These are phyloP conservation scores for Babesia ovata DNA, from an alignment of 169 alveolate species.

Conservation along the genomic window DNA sequence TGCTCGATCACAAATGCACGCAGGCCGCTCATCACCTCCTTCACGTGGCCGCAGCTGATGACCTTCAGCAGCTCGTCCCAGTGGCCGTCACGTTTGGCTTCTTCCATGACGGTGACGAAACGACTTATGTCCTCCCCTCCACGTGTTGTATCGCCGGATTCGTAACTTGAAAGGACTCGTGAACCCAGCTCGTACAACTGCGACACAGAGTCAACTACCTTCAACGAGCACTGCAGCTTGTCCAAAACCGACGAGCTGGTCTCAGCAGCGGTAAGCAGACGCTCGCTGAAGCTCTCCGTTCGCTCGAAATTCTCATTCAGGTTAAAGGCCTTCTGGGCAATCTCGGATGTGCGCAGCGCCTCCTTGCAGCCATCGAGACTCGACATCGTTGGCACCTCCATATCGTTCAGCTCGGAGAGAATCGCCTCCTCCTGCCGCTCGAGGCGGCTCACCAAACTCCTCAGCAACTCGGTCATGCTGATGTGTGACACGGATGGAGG, in stretches of 20 bases:
- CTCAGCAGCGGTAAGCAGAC: slow-evolving; percentile 40
- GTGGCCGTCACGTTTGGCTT: slow-evolving; percentile 49
- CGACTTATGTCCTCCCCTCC: slow-evolving; percentile 14
- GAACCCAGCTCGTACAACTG: slow-evolving; percentile 49
- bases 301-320: slow-evolving; percentile 31
- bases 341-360: slow-evolving; percentile 4
- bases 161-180: slow-evolving; percentile 18
- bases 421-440: slow-evolving; percentile 31
- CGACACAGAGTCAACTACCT: slow-evolving; percentile 40
- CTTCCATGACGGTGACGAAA: slow-evolving; percentile 37
- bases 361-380: slow-evolving; percentile 18
- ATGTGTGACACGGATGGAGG: neutral
- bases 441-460: slow-evolving; percentile 18
- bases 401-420: slow-evolving; percentile 19
- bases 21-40: slow-evolving; percentile 43
- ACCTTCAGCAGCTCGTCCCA: slow-evolving; percentile 60
- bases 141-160: neutral
- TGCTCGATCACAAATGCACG: slow-evolving; percentile 30
- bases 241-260: slow-evolving; percentile 29
- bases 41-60: slow-evolving; percentile 43
- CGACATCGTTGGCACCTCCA: slow-evolving; percentile 35
- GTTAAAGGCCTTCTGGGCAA: slow-evolving; percentile 9
- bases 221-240: slow-evolving; percentile 40
- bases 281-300: slow-evolving; percentile 36
- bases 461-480: slow-evolving; percentile 17